Evolutionary conservation across 345 rosid species (phyloP), one percentile per base, ranked within the genome.

Genomic region (Moricandia moricandioides): DNA sequence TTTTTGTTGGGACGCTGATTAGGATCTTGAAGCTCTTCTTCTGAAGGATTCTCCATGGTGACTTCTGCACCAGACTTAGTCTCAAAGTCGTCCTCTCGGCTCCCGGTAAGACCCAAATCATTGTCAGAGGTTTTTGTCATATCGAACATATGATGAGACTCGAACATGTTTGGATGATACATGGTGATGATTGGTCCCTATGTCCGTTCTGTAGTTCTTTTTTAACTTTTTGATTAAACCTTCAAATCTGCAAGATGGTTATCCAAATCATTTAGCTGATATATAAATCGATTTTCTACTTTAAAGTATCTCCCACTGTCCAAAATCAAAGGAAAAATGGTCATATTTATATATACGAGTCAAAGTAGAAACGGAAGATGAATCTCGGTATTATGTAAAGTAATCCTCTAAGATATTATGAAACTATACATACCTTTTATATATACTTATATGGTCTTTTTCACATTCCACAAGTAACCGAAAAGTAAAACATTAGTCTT

Each of bases 111-210:
- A 33, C 83, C 85, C 49, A 85, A 60, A 30, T 90, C 96, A 65
- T 82, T 86, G 1, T 90, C 96, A 5, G 87, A 84, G 62, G 58
- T 80, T 68, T 81, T 90, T 0, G 84, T 77, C 89, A 90, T 85
- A 49, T 88, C 98, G 59, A 90, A 85, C 84, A 90, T 69, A 78
- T 73, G 85, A 75, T 82, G 91, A 73, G 78, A 80, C 70, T 94
- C 98, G 24, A 88, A 90, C 88, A 88, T 81, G 79, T 81, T 84
- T 78, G 89, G 80, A 61, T 88, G 91, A 72, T 90, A 91, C 97
- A 91, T 91, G 39, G 64, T 8, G 21, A 7, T 60, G 45, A 33
- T 61, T 39, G 62, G 34, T 71, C 27, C 27, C 62, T 29, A 43
- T 33, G 57, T 8, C 5, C 45, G 18, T 57, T 17, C 27, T 52